Conservation (phyloP, 73 alveolate genomes). For the Paramecium sexaurelia region DNA sequence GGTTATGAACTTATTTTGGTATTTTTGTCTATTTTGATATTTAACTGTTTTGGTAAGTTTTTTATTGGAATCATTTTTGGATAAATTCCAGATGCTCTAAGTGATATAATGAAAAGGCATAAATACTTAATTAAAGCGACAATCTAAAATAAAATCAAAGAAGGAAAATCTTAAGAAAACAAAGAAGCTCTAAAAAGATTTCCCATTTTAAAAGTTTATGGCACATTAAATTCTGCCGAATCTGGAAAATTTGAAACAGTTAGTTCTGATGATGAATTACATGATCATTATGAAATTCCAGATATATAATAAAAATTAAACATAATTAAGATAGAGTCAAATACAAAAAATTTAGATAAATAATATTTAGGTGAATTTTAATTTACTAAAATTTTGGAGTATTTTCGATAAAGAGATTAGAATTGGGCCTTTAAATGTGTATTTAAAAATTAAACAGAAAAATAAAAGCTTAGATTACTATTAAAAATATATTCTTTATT, state of each 20-base stretch:
- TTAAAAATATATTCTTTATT: neutral
- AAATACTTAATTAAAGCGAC: neutral
- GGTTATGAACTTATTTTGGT: neutral
- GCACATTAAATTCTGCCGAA: neutral
- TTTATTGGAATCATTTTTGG: neutral
- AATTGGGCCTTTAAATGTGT: neutral
- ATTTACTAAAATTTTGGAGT: neutral
- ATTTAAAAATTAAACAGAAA: neutral
- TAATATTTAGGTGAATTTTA: neutral
- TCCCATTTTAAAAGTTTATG: constrained; percentile 10
- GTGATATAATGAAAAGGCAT: neutral
- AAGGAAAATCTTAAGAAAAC: neutral
- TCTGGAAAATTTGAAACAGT: neutral
- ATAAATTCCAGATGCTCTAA: neutral
- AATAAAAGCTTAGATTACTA: neutral
- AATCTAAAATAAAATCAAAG: neutral
- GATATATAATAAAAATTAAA: neutral
- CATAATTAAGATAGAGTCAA: neutral
- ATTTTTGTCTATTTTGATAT: neutral
- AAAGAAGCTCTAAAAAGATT: neutral
- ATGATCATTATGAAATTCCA: neutral
- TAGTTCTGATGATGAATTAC: constrained; percentile 4
- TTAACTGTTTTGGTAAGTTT: constrained; percentile 11
- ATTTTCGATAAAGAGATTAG: neutral
- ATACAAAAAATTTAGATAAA: neutral